Evolutionary conservation across 768 basidiomycete genomes (phyloP).

Genomic region (Leccinum broughii): DNA sequence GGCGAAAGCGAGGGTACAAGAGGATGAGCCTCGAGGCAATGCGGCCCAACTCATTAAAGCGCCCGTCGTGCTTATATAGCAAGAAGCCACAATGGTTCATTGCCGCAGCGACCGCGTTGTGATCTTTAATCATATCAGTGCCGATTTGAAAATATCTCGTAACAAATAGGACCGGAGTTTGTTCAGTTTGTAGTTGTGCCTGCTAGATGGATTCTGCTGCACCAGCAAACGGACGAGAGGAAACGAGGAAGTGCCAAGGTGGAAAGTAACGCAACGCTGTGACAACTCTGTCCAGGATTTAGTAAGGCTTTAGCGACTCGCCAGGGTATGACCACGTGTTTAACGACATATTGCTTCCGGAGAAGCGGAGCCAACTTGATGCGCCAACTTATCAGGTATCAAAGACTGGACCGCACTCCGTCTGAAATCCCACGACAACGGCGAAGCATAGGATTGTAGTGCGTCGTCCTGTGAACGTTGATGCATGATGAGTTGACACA

Average conservation of each 20-base stretch:
- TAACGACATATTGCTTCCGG: not conserved
- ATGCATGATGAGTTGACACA: not conserved
- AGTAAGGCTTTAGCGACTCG: not conserved
- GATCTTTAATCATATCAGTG: not conserved
- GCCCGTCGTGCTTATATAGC: not conserved
- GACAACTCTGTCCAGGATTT: not conserved
- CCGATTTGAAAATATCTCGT: not conserved
- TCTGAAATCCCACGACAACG: not conserved
- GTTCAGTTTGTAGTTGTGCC: not conserved
- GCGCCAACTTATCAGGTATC: not conserved
- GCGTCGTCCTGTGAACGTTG: not conserved
- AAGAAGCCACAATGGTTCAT: not conserved
- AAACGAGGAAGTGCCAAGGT: not conserved
- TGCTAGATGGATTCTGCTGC: not conserved
- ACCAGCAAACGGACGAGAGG: not conserved
- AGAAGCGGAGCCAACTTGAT: not conserved
- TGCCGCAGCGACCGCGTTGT: not conserved
- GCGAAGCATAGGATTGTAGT: not conserved
- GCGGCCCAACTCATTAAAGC: not conserved
- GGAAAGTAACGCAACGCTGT: not conserved
- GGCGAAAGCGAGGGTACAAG: not conserved
- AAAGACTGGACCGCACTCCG: not conserved
- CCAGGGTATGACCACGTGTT: not conserved
- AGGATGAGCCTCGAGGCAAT: not conserved
- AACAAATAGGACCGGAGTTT: not conserved